phyloP scores from a whole-genome alignment of 1,139 yeast genomes.

The Candida glucosophila region DNA sequence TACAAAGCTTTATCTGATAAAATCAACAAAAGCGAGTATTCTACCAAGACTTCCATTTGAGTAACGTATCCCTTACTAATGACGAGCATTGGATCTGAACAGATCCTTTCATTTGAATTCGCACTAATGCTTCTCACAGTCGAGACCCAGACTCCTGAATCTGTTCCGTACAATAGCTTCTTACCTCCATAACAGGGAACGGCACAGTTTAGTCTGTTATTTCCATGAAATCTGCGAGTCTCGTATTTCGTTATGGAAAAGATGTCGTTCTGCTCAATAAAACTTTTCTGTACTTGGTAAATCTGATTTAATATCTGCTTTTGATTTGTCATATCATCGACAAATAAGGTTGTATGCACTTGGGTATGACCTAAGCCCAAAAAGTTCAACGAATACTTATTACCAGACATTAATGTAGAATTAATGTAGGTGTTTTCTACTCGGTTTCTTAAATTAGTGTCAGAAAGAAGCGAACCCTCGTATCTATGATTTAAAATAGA shows the following conservation, averaged over 20 bases:
- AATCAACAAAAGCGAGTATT: constrained; percentile 75
- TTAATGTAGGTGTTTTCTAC: constrained; percentile 22
- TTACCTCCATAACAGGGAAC: constrained; percentile 95
- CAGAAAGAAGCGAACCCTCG: constrained; percentile 34
- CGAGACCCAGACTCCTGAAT: constrained; percentile 81
- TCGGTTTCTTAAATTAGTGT: constrained; percentile 23
- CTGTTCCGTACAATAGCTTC: constrained; percentile 83
- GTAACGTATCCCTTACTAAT: constrained; percentile 71
- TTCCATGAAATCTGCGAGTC: constrained; percentile 64
- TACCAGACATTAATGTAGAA: constrained; percentile 15
- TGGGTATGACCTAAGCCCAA: constrained; percentile 38
- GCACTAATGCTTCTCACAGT: constrained; percentile 43
- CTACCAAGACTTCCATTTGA: constrained; percentile 88
- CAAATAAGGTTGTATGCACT: constrained; percentile 36
- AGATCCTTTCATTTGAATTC: constrained; percentile 39
- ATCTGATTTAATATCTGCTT: constrained; percentile 76
- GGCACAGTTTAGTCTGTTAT: constrained; percentile 77
- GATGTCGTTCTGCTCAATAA: constrained; percentile 68
- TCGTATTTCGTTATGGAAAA: constrained; percentile 70
- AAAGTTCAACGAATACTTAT: constrained; percentile 40
- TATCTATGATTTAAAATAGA: constrained; percentile 31
- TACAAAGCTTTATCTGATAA: constrained; percentile 75
- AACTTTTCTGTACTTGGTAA: constrained; percentile 65
- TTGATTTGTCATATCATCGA: constrained; percentile 53
- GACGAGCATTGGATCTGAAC: constrained; percentile 71